A percentile compares a stretch with the other conserved stretches of the same genome.
phyloP scores from a whole-genome alignment of 2,329 filamentous ascomycete species.

The Paecilomyces dactylethromorphus region DNA sequence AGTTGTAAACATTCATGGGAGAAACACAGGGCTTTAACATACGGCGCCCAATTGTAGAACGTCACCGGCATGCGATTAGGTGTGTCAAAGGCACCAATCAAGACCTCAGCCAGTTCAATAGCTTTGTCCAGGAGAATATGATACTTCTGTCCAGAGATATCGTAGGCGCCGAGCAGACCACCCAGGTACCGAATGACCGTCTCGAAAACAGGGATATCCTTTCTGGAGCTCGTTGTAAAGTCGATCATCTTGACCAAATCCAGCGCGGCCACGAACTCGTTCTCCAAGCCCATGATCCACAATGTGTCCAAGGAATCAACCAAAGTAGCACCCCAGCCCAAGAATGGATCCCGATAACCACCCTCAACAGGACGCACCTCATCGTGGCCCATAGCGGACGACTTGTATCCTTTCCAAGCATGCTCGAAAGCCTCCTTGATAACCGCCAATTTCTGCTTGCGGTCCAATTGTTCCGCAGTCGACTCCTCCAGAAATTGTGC shows the following conservation, averaged over 20 bases:
- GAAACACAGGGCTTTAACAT: constrained; percentile 17
- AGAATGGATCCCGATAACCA: constrained; percentile 70
- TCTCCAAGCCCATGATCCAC: constrained; percentile 75
- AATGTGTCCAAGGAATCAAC: constrained; percentile 78
- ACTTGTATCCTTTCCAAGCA: constrained; percentile 76
- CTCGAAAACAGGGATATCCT: constrained; percentile 83
- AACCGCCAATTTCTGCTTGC: constrained; percentile 56
- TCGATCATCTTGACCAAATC: constrained; percentile 66
- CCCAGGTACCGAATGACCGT: constrained; percentile 88
- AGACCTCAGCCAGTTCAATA: constrained; percentile 68
- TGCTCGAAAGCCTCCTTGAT: constrained; percentile 70
- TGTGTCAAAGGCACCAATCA: constrained; percentile 82
- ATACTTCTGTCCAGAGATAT: constrained; percentile 69
- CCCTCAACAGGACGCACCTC: constrained; percentile 71
- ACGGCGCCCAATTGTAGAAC: constrained; percentile 72
- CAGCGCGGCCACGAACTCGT: constrained; percentile 75
- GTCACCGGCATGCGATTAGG: constrained; percentile 87
- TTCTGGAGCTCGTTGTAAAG: constrained; percentile 64
- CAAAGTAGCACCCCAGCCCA: constrained; percentile 82
- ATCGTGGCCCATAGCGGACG: constrained; percentile 77
- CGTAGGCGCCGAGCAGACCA: constrained; percentile 77
- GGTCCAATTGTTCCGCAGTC: constrained; percentile 51
- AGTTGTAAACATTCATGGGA: constrained; percentile 8
- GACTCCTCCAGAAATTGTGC: constrained; percentile 61
- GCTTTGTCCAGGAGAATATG: constrained; percentile 68